Evolutionary conservation across 225 moss, liverwort and hornwort species (phyloP), one percentile per base, ranked within the genome.

Genomic region (Physcomitrium patens): DNA sequence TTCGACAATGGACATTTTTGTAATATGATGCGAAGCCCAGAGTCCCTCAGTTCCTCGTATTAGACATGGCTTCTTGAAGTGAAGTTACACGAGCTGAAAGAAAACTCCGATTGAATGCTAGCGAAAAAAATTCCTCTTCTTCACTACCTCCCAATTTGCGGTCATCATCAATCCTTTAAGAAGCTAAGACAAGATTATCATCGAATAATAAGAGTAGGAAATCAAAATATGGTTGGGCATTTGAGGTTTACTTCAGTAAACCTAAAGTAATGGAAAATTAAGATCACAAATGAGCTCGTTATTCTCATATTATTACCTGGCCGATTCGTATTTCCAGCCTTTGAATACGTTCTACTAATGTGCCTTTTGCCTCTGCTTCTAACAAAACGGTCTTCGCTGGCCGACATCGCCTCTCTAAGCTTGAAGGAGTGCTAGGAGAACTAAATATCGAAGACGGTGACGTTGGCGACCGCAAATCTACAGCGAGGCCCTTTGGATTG

Each of bases 311-410:
- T 19, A 9, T 6, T 75, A 76, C 76, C 68, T 60, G 68, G 12
- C 28, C 24, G 9, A 76, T 42, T 49, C 76, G 67, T 24, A 8
- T 60, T 53, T 78, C 78, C 64, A 78, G 45, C 13, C 3, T 37
- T 54, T 71, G 56, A 44, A 78, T 63, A 1, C 78, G 78, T 49
- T 78, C 78, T 10, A 78, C 26, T 28, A 78, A 22, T 46, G 78
- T 78, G 12, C 78, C 78, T 45, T 65, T 78, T 15, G 14, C 63
- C 70, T 78, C 63, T 65, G 71, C 56, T 71, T 78, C 77, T 53
- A 41, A 18, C 5, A 78, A 55, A 7, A 65, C 77, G 0, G 49
- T 52, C 48, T 65, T 70, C 28, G 51, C 71, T 17, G 70, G 70
- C 43, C 70, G 53, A 56, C 71, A 71, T 46, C 71, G 70, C 28